Evolutionary conservation across 208 protist species (phyloP).

Genomic region (Leishmania tarentolae): DNA sequence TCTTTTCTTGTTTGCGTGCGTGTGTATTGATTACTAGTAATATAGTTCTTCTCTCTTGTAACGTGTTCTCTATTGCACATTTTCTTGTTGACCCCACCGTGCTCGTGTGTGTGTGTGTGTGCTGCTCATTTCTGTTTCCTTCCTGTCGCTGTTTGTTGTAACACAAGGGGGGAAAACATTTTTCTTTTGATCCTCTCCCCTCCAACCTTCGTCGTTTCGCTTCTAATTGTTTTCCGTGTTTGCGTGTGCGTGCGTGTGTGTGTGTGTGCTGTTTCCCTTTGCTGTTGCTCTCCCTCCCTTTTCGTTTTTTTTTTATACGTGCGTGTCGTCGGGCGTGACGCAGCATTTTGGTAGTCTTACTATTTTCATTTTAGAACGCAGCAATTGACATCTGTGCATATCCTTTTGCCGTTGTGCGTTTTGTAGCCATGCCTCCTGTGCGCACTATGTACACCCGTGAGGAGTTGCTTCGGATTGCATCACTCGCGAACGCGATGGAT

Average conservation of each 20-base stretch:
- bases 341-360: not conserved
- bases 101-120: not conserved
- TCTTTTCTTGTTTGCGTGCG: not conserved
- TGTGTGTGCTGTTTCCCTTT: not conserved
- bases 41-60: not conserved
- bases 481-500: conserved; percentile 28
- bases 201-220: not conserved
- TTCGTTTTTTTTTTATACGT: not conserved
- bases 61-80: not conserved
- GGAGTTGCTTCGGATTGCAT: conserved; percentile 59
- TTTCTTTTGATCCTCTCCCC: not conserved
- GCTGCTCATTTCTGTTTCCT: not conserved
- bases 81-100: not conserved
- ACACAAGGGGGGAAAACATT: not conserved
- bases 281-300: not conserved
- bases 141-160: not conserved
- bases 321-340: not conserved
- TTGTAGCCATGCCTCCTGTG: conserved; percentile 19
- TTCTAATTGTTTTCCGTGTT: not conserved
- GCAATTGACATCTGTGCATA: not conserved
- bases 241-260: not conserved
- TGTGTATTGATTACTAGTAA: not conserved
- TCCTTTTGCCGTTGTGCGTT: not conserved
- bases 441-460: conserved; percentile 56
- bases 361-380: not conserved